A percentile compares a stretch with the other conserved stretches of the same genome.
Conservation (phyloP, 31 red algal species). For the Porphyra umbilicalis region DNA sequence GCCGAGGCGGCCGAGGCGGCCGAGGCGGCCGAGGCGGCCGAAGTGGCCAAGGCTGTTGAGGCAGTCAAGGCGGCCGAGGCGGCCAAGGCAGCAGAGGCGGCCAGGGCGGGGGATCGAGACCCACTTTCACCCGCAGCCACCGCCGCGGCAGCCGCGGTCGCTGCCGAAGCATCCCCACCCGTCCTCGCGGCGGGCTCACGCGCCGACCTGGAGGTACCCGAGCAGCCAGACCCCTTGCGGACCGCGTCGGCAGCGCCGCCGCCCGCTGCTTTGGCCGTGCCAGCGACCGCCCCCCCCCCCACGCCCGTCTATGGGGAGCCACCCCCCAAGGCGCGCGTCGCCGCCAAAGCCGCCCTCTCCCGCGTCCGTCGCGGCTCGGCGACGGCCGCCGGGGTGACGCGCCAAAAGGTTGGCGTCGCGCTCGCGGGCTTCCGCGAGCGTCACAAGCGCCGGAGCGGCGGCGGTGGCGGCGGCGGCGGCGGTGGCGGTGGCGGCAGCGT, state of each 20-base stretch:
- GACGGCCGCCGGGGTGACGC: background rate
- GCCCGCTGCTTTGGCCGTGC: too few species aligned
- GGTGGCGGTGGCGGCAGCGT: too few species aligned
- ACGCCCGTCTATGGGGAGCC: background rate
- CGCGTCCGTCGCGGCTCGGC: background rate
- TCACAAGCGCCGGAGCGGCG: background rate
- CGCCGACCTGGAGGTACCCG: background rate
- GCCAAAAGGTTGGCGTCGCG: background rate
- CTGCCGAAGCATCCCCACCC: background rate
- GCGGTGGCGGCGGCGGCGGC: too few species aligned
- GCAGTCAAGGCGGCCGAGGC: too few species aligned
- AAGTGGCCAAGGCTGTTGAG: too few species aligned
- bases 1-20: too few species aligned
- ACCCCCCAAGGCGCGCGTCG: background rate
- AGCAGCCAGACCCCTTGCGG: background rate
- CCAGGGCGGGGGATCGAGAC: too few species aligned
- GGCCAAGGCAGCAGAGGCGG: too few species aligned
- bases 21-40: too few species aligned
- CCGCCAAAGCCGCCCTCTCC: background rate
- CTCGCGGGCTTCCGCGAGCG: background rate
- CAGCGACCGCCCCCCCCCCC: background rate
- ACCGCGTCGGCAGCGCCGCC: background rate
- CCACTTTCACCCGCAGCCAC: too few species aligned
- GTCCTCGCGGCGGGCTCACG: background rate
- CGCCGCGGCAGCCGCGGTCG: background rate